A percentile compares a stretch with the other conserved stretches of the same genome.
Evolutionary conservation across 768 basidiomycete genomes (phyloP).

Genomic region (Pisolithus marmoratus): DNA sequence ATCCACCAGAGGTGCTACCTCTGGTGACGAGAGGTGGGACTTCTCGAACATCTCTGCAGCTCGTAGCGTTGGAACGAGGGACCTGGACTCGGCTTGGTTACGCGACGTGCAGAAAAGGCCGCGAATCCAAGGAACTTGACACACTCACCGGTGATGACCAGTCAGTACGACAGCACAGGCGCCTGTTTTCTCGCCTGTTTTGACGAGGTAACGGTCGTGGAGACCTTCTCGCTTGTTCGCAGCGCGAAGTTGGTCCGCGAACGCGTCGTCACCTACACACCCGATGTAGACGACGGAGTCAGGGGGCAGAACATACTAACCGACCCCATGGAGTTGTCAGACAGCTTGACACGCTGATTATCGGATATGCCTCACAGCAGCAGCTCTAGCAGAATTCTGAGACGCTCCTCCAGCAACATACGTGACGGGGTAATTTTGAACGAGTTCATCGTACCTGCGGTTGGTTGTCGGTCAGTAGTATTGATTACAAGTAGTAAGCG

Average conservation of each 20-base stretch:
- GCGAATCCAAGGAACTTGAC: neutral
- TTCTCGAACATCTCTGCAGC: constrained; percentile 87
- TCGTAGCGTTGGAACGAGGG: constrained; percentile 86
- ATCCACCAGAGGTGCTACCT: constrained; percentile 71
- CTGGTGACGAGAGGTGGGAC: constrained; percentile 70
- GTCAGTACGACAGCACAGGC: constrained; percentile 96
- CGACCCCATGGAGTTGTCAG: constrained; percentile 4
- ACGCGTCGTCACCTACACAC: constrained; percentile 86
- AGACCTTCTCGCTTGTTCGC: constrained; percentile 94
- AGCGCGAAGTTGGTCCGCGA: constrained; percentile 79
- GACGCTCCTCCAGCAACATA: constrained; percentile 97
- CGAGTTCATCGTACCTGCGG: constrained; percentile 82
- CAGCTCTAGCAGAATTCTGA: constrained; percentile 94
- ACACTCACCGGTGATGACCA: constrained; percentile 75
- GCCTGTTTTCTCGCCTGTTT: constrained; percentile 83
- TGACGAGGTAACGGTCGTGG: constrained; percentile 82
- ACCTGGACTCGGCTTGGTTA: constrained; percentile 40
- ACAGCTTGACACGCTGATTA: constrained; percentile 6
- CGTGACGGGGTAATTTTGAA: constrained; percentile 65
- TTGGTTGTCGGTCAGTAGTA: constrained; percentile 4
- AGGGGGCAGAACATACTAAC: constrained; percentile 84
- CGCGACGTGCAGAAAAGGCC: constrained; percentile 1
- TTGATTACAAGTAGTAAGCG: neutral
- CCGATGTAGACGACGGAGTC: constrained; percentile 91
- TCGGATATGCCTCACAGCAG: constrained; percentile 61